Conservation (phyloP, 495 filamentous ascomycete genomes). For the Aspergillus baeticus region DNA sequence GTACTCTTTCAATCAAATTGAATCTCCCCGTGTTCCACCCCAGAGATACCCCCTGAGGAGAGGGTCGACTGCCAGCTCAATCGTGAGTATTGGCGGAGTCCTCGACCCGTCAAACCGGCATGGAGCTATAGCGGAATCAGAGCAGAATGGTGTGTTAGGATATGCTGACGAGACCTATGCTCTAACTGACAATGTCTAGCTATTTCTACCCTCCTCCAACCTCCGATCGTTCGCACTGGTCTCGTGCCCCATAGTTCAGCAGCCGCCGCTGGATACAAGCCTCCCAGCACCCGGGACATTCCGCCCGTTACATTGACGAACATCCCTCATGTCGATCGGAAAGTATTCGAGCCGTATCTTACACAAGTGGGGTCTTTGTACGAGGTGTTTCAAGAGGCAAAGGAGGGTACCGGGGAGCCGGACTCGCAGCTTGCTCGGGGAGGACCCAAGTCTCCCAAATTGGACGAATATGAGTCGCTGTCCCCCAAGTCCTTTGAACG, state of each 20-base stretch:
- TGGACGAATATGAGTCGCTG: constrained; percentile 37
- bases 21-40: constrained; percentile 42
- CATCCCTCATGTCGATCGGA: constrained; percentile 75
- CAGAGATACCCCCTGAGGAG: constrained; percentile 56
- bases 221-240: constrained; percentile 86
- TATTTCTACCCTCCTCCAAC: constrained; percentile 89
- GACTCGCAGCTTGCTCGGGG: constrained; percentile 35
- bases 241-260: constrained; percentile 71
- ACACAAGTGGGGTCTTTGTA: constrained; percentile 77
- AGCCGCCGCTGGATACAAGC: constrained; percentile 67
- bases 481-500: constrained; percentile 38
- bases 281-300: constrained; percentile 89
- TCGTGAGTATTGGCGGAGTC: constrained; percentile 73
- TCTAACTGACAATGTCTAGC: constrained; percentile 45
- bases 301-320: constrained; percentile 92
- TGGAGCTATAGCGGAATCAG: constrained; percentile 67
- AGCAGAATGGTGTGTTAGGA: constrained; percentile 67
- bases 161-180: background rate
- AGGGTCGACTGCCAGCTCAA: constrained; percentile 84
- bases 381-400: constrained; percentile 77
- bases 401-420: constrained; percentile 61
- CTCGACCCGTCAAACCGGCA: constrained; percentile 65
- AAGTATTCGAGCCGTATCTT: constrained; percentile 81
- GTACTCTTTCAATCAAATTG: constrained; percentile 54
- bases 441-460: constrained; percentile 27